Evolutionary conservation across 2,329 filamentous ascomycete species (phyloP), one percentile per base, ranked within the genome.

Genomic region (Phaeosphaeria sp.): DNA sequence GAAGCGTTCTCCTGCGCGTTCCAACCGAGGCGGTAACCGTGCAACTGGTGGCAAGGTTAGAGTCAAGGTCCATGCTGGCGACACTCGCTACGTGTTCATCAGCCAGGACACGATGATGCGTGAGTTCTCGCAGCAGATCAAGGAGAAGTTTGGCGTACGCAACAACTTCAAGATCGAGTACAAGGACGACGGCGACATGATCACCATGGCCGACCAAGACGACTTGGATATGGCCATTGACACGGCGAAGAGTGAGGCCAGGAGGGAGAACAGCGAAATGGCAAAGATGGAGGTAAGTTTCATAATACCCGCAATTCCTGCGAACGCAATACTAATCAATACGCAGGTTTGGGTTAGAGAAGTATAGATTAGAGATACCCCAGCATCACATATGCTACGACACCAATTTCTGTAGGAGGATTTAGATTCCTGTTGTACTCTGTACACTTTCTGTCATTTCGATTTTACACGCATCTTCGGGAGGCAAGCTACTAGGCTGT

Each of bases 121-220:
- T 6, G 91, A 94, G 57, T 87, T 99, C 45, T 88, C 90, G 42
- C 88, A 89, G 60, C 88, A 89, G 59, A 91, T 99, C 57, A 86
- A 90, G 47, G 90, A 93, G 61, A 99, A 99, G 79, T 97, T 98
- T 72, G 89, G 86, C 15, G 83, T 97, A 55, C 82, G 86, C 54
- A 81, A 89, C 60, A 87, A 87, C 56, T 94, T 97, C 81, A 96
- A 93, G 83, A 89, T 97, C 78, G 95, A 95, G 82, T 87, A 93
- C 67, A 87, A 86, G 71, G 92, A 96, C 63, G 95, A 98, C 67
- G 90, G 92, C 66, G 94, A 98, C 72, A 94, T 97, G 91, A 96
- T 99, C 72, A 97, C 94, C 30, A 90, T 99, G 87, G 93, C 91
- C 27, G 95, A 99, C 76, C 92, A 97, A 77, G 95, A 99, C 72